Percentiles rank a stretch among this genome's conserved stretches.
phyloP scores from a whole-genome alignment of 2,329 filamentous ascomycete genomes.

The Xylariales sp. region DNA sequence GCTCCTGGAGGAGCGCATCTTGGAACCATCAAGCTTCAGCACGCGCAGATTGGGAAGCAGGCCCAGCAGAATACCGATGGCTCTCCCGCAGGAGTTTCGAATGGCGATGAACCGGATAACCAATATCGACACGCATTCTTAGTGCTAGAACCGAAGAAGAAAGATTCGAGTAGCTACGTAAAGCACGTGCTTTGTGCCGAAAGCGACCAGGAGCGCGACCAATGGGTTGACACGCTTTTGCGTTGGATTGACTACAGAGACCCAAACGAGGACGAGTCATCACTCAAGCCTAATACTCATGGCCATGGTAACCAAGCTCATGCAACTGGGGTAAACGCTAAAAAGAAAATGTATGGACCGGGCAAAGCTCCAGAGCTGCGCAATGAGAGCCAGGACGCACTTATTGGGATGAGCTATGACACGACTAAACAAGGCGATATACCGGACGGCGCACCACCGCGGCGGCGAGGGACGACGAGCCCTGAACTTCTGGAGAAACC shows the following conservation, averaged over 20 bases:
- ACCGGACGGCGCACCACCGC: conserved; percentile 57
- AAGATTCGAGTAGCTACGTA: conserved; percentile 87
- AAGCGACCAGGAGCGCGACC: conserved; percentile 90
- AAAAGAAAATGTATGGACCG: conserved; percentile 57
- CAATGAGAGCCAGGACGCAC: conserved; percentile 54
- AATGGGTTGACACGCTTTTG: conserved; percentile 91
- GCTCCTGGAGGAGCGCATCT: conserved; percentile 88
- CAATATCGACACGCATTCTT: conserved; percentile 97
- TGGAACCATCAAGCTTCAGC: conserved; percentile 90
- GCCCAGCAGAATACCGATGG: conserved; percentile 72
- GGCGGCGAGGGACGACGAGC: conserved; percentile 46
- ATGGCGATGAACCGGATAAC: conserved; percentile 83
- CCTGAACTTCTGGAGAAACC: conserved; percentile 47
- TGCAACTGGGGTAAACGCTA: conserved; percentile 52
- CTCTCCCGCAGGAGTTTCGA: conserved; percentile 66
- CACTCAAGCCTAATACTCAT: conserved; percentile 51
- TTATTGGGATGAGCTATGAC: conserved; percentile 71
- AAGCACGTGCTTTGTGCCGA: conserved; percentile 96
- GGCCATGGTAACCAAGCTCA: conserved; percentile 53
- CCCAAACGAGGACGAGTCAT: conserved; percentile 65
- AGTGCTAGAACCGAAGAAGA: conserved; percentile 94
- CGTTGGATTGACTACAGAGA: conserved; percentile 86
- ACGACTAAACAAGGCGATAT: conserved; percentile 63
- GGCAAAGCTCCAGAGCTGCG: conserved; percentile 52
- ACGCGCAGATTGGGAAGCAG: conserved; percentile 95